phyloP scores from a whole-genome alignment of 768 basidiomycete species.

The Agrocybe pediades region DNA sequence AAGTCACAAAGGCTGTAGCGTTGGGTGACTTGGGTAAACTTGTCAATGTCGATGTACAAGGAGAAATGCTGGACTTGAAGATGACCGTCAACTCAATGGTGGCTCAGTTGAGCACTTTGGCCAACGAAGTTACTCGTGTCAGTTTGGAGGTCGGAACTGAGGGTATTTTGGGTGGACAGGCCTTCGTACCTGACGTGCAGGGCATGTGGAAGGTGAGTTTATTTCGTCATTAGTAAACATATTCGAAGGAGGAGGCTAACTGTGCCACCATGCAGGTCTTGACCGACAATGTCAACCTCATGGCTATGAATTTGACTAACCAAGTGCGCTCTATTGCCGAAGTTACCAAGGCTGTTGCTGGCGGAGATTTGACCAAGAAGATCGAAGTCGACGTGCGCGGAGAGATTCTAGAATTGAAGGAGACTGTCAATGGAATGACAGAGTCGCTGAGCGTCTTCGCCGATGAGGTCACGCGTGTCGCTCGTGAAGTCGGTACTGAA shows the following conservation, averaged over 20 bases:
- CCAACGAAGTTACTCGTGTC: slow-evolving; percentile 88
- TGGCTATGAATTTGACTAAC: slow-evolving; percentile 90
- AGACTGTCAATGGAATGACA: slow-evolving; percentile 97
- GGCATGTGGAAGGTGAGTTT: slow-evolving; percentile 86
- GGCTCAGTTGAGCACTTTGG: slow-evolving; percentile 74
- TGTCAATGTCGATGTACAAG: slow-evolving; percentile 91
- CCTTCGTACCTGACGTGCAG: slow-evolving; percentile 87
- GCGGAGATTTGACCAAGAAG: slow-evolving; percentile 91
- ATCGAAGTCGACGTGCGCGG: slow-evolving; percentile 91
- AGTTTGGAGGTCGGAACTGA: slow-evolving; percentile 91
- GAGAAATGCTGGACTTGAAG: slow-evolving; percentile 91
- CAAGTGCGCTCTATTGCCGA: slow-evolving; percentile 86
- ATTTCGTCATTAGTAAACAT: background rate
- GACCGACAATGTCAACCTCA: slow-evolving; percentile 84
- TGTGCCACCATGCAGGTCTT: slow-evolving; percentile 35
- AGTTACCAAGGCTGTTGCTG: slow-evolving; percentile 94
- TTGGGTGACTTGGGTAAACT: slow-evolving; percentile 80
- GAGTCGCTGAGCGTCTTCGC: slow-evolving; percentile 84
- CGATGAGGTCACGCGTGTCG: slow-evolving; percentile 81
- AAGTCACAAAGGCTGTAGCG: slow-evolving; percentile 87
- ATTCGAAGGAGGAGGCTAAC: background rate
- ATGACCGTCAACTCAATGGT: slow-evolving; percentile 88
- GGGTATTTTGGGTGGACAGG: slow-evolving; percentile 93
- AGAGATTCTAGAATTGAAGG: slow-evolving; percentile 87
- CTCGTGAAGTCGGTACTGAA: slow-evolving; percentile 96